Evolutionary conservation across 2,329 filamentous ascomycete genomes (phyloP).

Genomic region (Blastomyces percursus): DNA sequence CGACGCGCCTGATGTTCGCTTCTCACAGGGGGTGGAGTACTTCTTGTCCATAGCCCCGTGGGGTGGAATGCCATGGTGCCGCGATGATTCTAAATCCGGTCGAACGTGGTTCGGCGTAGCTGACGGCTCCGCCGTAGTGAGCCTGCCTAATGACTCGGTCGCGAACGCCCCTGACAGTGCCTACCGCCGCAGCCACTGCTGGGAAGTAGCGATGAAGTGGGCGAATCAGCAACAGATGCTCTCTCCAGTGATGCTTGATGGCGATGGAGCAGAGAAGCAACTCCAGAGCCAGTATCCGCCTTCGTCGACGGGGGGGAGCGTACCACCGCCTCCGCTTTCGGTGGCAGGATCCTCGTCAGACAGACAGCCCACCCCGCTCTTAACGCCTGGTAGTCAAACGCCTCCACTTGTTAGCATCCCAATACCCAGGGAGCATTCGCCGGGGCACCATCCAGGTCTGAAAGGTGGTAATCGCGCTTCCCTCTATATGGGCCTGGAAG

Average conservation of each 20-base stretch:
- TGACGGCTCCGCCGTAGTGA: conserved; percentile 52
- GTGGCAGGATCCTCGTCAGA: conserved; percentile 17
- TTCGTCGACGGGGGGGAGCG: neutral
- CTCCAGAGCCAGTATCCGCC: neutral
- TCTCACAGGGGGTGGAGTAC: conserved; percentile 38
- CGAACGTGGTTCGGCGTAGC: conserved; percentile 45
- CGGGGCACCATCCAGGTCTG: conserved; percentile 17
- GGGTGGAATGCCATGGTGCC: conserved; percentile 40
- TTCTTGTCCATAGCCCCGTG: conserved; percentile 41
- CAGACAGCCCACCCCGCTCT: conserved; percentile 23
- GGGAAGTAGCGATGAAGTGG: conserved; percentile 55
- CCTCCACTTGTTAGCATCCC: conserved; percentile 28
- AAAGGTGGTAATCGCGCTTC: conserved; percentile 32
- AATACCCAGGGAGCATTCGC: conserved; percentile 23
- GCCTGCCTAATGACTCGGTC: conserved; percentile 52
- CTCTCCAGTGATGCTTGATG: conserved; percentile 22
- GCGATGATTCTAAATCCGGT: conserved; percentile 34
- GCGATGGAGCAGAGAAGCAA: neutral
- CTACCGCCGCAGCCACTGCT: conserved; percentile 59
- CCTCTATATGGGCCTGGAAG: conserved; percentile 37
- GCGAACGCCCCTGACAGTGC: conserved; percentile 57
- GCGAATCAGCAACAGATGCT: conserved; percentile 32
- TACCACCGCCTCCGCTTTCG: conserved; percentile 13
- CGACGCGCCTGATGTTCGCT: conserved; percentile 38
- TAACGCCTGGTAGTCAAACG: conserved; percentile 20